Evolutionary conservation across 495 filamentous ascomycete species (phyloP), one percentile per base, ranked within the genome.

Genomic region (Tuber umbilicatum): DNA sequence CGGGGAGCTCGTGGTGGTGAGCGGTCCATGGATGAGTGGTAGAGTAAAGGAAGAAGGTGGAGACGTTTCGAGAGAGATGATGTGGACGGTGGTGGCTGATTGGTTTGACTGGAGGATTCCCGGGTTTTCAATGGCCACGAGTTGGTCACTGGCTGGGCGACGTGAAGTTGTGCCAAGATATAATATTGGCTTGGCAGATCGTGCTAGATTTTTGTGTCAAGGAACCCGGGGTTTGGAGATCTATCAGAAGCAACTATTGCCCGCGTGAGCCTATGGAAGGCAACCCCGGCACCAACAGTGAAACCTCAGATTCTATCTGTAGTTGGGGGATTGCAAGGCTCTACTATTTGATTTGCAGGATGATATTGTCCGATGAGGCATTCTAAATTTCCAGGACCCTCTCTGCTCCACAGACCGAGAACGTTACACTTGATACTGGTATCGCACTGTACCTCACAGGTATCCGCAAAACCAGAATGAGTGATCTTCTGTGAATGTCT

Each of bases 1-100:
- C 77, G 76, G 42, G 76, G 76, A 27, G 72, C 77, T 79, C 77
- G 72, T 50, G 72, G 77, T 72, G 77, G 77, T 74, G 77, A 74
- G 19, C 77, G 76, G 68, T 78, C 75, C 77, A 79, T 79, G 74
- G 31, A n/a, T 40, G 40, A 35, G 60, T 27, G 31, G 17, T 73
- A 19, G 10, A 12, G 35, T 39, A 42, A 4, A 38, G n/a, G 41
- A 35, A 4, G 38, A 5, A 42, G 23, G 50, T 6, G 69, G 2
- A 23, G 55, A 31, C n/a, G 55, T 40, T 68, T 74, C 41, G 67
- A 60, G 55, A 39, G 17, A 17, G 38, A 69, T 21, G 55, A 47
- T 47, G 71, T 45, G 43, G 68, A 41, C 19, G 42, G 6, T 23
- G 21, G 45, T 31, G 6, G 12, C 27, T 21, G 43, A 19, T 35